These are phyloP conservation scores for Ceratocystiopsis brevicomis DNA, from an alignment of 2,329 filamentous ascomycete species.

Conservation along the genomic window DNA sequence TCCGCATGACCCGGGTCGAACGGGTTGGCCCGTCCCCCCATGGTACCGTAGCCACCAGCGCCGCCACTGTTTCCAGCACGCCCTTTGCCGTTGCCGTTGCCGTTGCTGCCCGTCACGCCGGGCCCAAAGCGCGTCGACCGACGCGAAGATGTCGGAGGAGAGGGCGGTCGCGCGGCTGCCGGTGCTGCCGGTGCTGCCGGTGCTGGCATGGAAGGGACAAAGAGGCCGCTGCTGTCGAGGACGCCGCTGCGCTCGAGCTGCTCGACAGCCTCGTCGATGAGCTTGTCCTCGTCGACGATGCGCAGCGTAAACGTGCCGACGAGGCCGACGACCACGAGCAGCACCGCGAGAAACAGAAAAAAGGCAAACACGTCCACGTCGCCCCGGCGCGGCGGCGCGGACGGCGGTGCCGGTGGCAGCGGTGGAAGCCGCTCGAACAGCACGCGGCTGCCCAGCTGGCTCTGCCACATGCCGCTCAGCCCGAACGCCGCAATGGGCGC, in stretches of 20 bases:
- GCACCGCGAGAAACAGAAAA: conserved; percentile 64
- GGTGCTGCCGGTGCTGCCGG: conserved; percentile 44
- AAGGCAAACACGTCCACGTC: conserved; percentile 63
- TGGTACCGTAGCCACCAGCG: conserved; percentile 6
- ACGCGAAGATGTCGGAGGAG: neutral
- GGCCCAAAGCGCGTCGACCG: conserved; percentile 5
- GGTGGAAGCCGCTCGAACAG: conserved; percentile 48
- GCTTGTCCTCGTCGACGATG: conserved; percentile 66
- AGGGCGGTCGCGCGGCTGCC: neutral
- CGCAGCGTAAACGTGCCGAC: conserved; percentile 56
- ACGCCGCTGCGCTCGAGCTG: conserved; percentile 80
- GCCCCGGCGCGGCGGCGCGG: conserved; percentile 21
- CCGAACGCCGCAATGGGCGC: conserved; percentile 86
- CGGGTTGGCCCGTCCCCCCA: conserved; percentile 3
- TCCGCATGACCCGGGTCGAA: neutral
- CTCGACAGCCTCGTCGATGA: conserved; percentile 80
- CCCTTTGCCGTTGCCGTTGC: neutral
- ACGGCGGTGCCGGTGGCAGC: conserved; percentile 33
- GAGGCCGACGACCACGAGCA: conserved; percentile 53
- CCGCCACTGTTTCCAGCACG: neutral
- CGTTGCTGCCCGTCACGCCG: conserved; percentile 2
- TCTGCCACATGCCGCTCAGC: conserved; percentile 88
- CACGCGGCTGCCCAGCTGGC: conserved; percentile 64
- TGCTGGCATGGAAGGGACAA: conserved; percentile 31
- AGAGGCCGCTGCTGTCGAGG: conserved; percentile 56